Conservation (phyloP, 257 asterid genomes). For the Euphrasia confusa region DNA sequence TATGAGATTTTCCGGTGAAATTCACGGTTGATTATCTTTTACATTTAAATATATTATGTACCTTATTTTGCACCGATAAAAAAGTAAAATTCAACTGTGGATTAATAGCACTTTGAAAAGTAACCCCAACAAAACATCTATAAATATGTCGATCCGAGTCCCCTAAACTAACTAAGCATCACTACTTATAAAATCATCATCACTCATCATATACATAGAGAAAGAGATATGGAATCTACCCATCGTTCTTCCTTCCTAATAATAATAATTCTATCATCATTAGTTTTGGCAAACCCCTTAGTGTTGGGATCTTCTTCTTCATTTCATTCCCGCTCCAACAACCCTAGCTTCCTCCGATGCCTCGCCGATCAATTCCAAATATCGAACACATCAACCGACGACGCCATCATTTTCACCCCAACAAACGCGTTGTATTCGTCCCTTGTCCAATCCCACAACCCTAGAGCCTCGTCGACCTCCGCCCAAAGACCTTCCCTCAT, state of each 20-base stretch:
- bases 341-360: slow-evolving; percentile 21
- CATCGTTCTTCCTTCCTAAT: background rate
- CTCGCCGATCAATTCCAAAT: slow-evolving; percentile 14
- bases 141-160: background rate
- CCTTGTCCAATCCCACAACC: slow-evolving; percentile 15
- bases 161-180: background rate
- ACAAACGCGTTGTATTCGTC: slow-evolving; percentile 22
- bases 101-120: slow-evolving; percentile 3
- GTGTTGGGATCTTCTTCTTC: slow-evolving; percentile 12
- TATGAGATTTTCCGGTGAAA: too few species aligned
- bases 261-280: too few species aligned
- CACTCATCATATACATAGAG: too few species aligned
- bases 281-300: slow-evolving; percentile 10
- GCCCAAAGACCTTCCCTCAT: slow-evolving; percentile 22
- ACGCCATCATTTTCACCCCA: slow-evolving; percentile 24
- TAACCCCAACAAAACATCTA: slow-evolving; percentile 1
- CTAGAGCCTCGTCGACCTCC: background rate
- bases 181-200: slow-evolving; percentile 9
- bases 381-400: too few species aligned
- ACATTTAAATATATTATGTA: too few species aligned
- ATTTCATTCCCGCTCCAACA: too few species aligned
- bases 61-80: too few species aligned
- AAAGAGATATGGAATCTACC: slow-evolving; percentile 16
- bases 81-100: too few species aligned
- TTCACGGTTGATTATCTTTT: too few species aligned